Evolutionary conservation across 2,329 filamentous ascomycete species (phyloP).

Genomic region (Ciborinia camelliae): DNA sequence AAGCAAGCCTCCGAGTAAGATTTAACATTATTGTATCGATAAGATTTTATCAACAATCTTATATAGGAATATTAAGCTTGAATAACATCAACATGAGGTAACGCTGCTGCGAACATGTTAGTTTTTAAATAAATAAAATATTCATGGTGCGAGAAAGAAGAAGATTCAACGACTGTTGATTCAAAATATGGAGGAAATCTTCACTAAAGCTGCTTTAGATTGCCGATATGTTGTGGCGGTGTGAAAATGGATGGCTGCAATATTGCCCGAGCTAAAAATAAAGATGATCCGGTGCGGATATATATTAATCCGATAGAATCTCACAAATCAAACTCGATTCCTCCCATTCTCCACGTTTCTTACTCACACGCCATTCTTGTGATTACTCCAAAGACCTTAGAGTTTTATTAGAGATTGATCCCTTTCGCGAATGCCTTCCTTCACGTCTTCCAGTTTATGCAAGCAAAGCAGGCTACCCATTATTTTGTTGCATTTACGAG

Average conservation of each 20-base stretch:
- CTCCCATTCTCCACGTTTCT: background rate
- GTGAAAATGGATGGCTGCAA: background rate
- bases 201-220: background rate
- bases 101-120: no score
- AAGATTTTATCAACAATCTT: no score
- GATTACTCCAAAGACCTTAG: no score
- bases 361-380: background rate
- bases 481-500: background rate
- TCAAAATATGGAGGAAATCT: no score
- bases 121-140: no score
- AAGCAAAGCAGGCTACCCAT: background rate
- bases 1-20: background rate
- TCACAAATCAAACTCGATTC: background rate
- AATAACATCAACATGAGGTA: no score
- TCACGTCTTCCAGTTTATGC: background rate
- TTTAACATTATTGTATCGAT: background rate
- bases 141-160: background rate
- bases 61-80: no score
- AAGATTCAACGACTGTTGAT: background rate
- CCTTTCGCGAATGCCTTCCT: conserved; percentile 1
- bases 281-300: background rate
- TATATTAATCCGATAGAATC: background rate
- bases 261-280: background rate
- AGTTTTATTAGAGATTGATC: background rate
- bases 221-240: background rate